Conservation (phyloP, 306 rosid species). For the Canavalia gladiata region DNA sequence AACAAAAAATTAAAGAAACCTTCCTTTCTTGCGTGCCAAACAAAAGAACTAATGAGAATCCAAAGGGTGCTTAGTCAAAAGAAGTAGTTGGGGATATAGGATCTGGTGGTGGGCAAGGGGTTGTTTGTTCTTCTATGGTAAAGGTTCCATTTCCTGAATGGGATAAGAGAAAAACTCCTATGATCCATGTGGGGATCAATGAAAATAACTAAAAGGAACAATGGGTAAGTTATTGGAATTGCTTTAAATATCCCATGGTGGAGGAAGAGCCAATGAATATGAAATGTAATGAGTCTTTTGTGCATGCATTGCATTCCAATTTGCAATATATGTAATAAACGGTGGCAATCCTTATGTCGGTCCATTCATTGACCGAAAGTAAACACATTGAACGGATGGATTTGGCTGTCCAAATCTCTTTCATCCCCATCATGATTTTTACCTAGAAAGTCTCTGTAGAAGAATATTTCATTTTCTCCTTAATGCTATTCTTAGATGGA, state of each 20-base stretch:
- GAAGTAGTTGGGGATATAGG: constrained; percentile 55
- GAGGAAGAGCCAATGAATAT: neutral
- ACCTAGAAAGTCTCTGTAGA: constrained; percentile 54
- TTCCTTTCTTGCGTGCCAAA: constrained; percentile 53
- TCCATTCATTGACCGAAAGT: constrained; percentile 43
- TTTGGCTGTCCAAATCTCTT: constrained; percentile 50
- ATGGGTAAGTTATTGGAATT: constrained; percentile 24
- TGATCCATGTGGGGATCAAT: constrained; percentile 51
- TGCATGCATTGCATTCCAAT: constrained; percentile 29
- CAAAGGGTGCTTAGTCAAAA: constrained; percentile 55
- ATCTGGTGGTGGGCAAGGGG: constrained; percentile 52
- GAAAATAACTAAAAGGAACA: constrained; percentile 18
- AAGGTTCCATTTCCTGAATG: constrained; percentile 42
- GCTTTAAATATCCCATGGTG: constrained; percentile 39
- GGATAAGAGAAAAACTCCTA: constrained; percentile 22
- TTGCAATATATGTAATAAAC: neutral
- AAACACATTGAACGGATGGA: constrained; percentile 44
- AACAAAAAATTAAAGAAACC: constrained; percentile 36
- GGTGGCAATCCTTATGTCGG: constrained; percentile 1
- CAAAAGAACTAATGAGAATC: constrained; percentile 55
- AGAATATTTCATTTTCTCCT: constrained; percentile 82
- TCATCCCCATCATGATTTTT: constrained; percentile 60
- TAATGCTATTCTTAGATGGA: constrained; percentile 71
- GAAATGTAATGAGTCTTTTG: neutral
- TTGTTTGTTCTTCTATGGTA: constrained; percentile 66